Base-by-base conservation (phyloP, 768 basidiomycete genomes). In the Sarcomyxa edulis region DNA sequence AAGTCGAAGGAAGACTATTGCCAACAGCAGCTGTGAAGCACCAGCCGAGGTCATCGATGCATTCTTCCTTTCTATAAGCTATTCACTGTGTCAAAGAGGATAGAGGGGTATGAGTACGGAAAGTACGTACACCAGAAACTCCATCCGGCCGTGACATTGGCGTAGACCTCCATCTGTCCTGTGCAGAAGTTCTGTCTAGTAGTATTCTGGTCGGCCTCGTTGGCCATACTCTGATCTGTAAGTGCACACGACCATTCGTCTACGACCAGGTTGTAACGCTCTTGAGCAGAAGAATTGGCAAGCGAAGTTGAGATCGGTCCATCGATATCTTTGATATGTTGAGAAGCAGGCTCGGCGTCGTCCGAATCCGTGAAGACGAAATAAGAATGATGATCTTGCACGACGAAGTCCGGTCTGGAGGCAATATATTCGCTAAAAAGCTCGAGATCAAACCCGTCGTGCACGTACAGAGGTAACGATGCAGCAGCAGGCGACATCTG, bases 171-270 rank as follows among this genome's bases (percentile, higher is more conserved):
- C 65, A 79, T 65, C 48, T 85, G 83, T 2, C 62, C 69, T 2
- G 59, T 60, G 48, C 82, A 81, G 48, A 84, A 84, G 3, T 66
- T 53, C 37, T 56, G 62, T 21, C 67, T 61, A 12, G 76, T 71
- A 4, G 52, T 55, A 18, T 60, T 56, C 10, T 66, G 62, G 49
- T 83, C 61, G 3, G 47, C 24, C 42, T 76, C 77, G 7, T 55
- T 55, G 6, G 69, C 54, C 12, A 82, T 49, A 46, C 83, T 81
- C 39, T 74, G 48, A 3, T 76, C 72, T 37, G 84, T 80, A 44
- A 91, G 62, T 0, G 82, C 83, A 15, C 81, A 86, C n/a, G 83
- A 86, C 77, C 81, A 92, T 53, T 92, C 89, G 16, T 74, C 87
- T 2, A 91, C 69, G n/a, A 92, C 68, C 9, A 93, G 55, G 15